Percentiles rank a stretch among this genome's conserved stretches.
These are phyloP conservation scores for Cajanus cajan DNA, from an alignment of 306 rosid species.

Conservation along the genomic window DNA sequence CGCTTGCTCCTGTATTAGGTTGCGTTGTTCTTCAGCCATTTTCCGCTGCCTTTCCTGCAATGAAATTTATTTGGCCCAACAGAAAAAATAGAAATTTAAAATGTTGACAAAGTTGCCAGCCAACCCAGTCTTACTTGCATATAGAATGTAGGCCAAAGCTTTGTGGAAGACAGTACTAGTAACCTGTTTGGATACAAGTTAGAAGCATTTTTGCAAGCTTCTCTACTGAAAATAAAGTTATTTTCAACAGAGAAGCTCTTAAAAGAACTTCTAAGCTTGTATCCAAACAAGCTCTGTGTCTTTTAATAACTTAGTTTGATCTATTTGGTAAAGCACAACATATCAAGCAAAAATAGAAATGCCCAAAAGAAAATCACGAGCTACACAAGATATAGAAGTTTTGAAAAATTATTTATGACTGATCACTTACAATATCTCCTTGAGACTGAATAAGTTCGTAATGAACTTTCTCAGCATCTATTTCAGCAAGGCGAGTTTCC, in stretches of 20 bases:
- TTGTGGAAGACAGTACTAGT: neutral
- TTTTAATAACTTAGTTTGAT: neutral
- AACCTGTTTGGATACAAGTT: too few relatives aligned
- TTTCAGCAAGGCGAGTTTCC: conserved; percentile 69
- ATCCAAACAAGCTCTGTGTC: too few relatives aligned
- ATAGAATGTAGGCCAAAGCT: neutral
- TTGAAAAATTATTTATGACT: neutral
- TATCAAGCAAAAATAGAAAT: neutral
- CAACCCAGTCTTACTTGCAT: neutral
- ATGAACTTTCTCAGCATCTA: conserved; percentile 79
- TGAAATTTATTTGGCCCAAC: neutral
- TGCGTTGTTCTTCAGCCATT: conserved; percentile 83
- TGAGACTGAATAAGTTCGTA: conserved; percentile 72
- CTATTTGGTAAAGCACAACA: neutral
- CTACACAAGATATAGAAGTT: neutral
- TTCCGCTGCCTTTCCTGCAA: conserved; percentile 78
- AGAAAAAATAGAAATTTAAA: neutral
- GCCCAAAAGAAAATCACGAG: neutral
- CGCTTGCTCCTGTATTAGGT: conserved; percentile 79
- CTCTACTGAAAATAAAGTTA: too few relatives aligned
- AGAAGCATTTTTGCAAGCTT: too few relatives aligned
- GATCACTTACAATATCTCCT: conserved; percentile 63
- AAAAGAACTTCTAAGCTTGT: too few relatives aligned
- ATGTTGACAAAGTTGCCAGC: neutral
- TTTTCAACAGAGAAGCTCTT: too few relatives aligned